Evolutionary conservation across 495 filamentous ascomycete species (phyloP).

Genomic region (Aspergillus ostianus): DNA sequence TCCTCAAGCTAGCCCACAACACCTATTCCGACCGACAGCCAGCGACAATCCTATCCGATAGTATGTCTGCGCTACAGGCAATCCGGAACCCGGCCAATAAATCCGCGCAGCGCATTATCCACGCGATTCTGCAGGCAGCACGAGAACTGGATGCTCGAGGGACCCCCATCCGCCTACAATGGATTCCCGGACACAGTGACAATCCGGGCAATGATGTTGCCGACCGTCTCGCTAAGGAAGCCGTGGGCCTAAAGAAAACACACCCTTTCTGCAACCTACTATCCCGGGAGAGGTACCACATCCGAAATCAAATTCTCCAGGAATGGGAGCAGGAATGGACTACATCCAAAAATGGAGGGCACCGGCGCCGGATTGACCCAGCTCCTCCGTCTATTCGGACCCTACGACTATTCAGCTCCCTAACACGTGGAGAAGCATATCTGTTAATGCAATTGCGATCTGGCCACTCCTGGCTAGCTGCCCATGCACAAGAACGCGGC

Average conservation of each 20-base stretch:
- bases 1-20: background rate
- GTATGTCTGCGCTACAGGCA: background rate
- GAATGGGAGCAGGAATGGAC: constrained; percentile 3
- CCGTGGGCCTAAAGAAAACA: background rate
- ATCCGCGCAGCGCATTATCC: background rate
- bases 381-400: background rate
- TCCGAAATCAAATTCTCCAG: background rate
- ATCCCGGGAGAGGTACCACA: background rate
- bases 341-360: background rate
- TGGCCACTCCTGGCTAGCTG: background rate
- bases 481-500: background rate
- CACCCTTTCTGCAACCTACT: background rate
- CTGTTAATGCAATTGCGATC: background rate
- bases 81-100: background rate
- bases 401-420: background rate
- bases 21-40: background rate
- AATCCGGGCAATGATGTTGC: background rate
- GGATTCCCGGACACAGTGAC: background rate
- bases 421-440: background rate
- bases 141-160: background rate
- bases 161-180: background rate
- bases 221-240: background rate
- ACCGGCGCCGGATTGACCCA: background rate
- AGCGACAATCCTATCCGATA: background rate
- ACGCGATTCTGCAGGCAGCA: background rate